Evolutionary conservation across 2,329 filamentous ascomycete species (phyloP).

Genomic region (Fusarium sp.): DNA sequence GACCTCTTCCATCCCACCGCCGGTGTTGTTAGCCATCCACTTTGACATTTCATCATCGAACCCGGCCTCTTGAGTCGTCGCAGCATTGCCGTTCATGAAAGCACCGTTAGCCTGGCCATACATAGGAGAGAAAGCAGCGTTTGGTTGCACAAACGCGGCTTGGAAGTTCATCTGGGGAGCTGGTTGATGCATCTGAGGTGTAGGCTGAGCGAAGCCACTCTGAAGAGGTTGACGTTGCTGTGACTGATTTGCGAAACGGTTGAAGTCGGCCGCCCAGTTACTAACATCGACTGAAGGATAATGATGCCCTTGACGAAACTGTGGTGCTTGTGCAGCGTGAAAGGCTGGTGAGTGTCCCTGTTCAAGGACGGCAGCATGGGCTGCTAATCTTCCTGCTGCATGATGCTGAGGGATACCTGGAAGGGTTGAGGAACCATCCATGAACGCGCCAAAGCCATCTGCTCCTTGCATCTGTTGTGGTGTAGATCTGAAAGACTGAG

Average conservation of each 20-base stretch:
- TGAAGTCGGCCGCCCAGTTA: constrained; percentile 55
- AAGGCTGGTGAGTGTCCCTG: constrained; percentile 41
- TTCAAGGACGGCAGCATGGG: constrained; percentile 51
- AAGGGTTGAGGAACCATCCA: constrained; percentile 46
- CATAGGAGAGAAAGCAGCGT: constrained; percentile 45
- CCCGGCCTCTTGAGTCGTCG: constrained; percentile 48
- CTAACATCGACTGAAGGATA: constrained; percentile 41
- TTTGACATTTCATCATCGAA: constrained; percentile 56
- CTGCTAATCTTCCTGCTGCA: constrained; percentile 51
- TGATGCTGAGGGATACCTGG: constrained; percentile 49
- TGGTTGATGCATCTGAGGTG: constrained; percentile 44
- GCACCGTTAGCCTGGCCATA: constrained; percentile 45
- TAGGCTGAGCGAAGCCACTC: constrained; percentile 33
- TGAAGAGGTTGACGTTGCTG: constrained; percentile 44
- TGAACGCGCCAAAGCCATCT: constrained; percentile 52
- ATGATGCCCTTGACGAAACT: constrained; percentile 41
- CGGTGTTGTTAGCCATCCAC: constrained; percentile 55
- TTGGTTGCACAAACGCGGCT: constrained; percentile 47
- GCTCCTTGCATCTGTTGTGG: constrained; percentile 46
- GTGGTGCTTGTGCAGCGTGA: constrained; percentile 38
- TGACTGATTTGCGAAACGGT: constrained; percentile 46
- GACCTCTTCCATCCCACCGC: constrained; percentile 52
- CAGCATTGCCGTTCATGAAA: constrained; percentile 40
- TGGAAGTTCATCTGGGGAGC: constrained; percentile 47
- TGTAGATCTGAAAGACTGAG: constrained; percentile 52